Percentiles rank a stretch among this genome's conserved stretches.
Conservation (phyloP, 2,329 filamentous ascomycete genomes). For the Aspergillus felis region DNA sequence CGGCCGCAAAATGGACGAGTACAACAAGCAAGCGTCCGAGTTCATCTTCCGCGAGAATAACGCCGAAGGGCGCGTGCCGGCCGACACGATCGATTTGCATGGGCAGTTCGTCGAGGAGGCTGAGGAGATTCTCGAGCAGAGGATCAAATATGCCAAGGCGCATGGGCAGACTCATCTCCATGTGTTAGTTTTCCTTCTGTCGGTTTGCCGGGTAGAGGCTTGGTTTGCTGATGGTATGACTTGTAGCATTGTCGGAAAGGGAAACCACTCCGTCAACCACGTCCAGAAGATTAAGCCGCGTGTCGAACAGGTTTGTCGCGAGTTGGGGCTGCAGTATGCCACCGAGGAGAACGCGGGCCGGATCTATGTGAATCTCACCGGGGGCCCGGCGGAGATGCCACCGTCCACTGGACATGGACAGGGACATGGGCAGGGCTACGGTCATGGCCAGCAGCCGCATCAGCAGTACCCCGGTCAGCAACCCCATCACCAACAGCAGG, state of each 20-base stretch:
- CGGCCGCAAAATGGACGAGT: slow-evolving; percentile 76
- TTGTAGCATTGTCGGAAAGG: slow-evolving; percentile 79
- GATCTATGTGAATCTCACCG: slow-evolving; percentile 82
- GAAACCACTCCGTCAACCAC: slow-evolving; percentile 77
- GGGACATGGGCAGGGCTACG: slow-evolving; percentile 42
- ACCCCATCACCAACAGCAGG: slow-evolving; percentile 32
- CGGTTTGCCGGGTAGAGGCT: not conserved
- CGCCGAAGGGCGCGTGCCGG: slow-evolving; percentile 65
- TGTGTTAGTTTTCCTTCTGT: slow-evolving; percentile 51
- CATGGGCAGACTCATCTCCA: slow-evolving; percentile 79
- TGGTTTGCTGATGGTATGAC: not conserved
- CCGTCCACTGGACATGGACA: slow-evolving; percentile 38
- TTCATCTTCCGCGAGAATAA: slow-evolving; percentile 98
- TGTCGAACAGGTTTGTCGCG: slow-evolving; percentile 79
- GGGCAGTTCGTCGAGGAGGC: slow-evolving; percentile 94
- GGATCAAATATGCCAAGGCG: slow-evolving; percentile 72
- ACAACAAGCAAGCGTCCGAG: slow-evolving; percentile 86
- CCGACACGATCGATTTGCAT: slow-evolving; percentile 89
- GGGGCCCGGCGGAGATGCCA: slow-evolving; percentile 57
- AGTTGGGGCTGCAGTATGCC: slow-evolving; percentile 75
- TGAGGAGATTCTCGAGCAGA: slow-evolving; percentile 79
- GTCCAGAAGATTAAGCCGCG: slow-evolving; percentile 95
- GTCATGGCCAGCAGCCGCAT: slow-evolving; percentile 30
- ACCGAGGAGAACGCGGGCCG: slow-evolving; percentile 88
- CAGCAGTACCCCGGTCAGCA: slow-evolving; percentile 42